Percentiles rank a stretch among this genome's conserved stretches.
phyloP scores from a whole-genome alignment of 2,329 filamentous ascomycete genomes.

The Cyphellophora europaea region DNA sequence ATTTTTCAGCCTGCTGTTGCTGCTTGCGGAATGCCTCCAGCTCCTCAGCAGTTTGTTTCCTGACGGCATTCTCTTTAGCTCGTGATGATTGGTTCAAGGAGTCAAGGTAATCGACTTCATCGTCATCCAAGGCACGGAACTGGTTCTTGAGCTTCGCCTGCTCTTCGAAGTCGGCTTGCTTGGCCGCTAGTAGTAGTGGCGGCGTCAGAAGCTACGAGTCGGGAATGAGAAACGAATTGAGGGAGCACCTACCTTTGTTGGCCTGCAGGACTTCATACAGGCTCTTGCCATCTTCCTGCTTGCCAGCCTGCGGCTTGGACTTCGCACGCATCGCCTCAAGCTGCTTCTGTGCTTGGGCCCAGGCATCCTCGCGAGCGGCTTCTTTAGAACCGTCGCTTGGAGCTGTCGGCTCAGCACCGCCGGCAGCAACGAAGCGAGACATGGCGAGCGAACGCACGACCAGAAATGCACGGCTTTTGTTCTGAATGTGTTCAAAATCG shows the following conservation, averaged over 20 bases:
- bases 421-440: slow-evolving; percentile 37
- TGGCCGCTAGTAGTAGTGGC: slow-evolving; percentile 32
- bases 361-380: slow-evolving; percentile 32
- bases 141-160: slow-evolving; percentile 41
- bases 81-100: slow-evolving; percentile 48
- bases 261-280: slow-evolving; percentile 39
- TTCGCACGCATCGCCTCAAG: slow-evolving; percentile 19
- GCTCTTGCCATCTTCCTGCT: slow-evolving; percentile 35
- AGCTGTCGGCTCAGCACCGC: slow-evolving; percentile 29
- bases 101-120: slow-evolving; percentile 44
- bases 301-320: slow-evolving; percentile 14
- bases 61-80: slow-evolving; percentile 46
- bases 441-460: too few species aligned
- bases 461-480: too few species aligned
- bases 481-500: too few species aligned
- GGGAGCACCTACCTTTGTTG: slow-evolving; percentile 39
- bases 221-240: not conserved
- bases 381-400: slow-evolving; percentile 31
- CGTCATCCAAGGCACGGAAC: slow-evolving; percentile 41
- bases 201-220: slow-evolving; percentile 4
- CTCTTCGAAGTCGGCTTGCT: slow-evolving; percentile 44
- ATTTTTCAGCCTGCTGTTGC: slow-evolving; percentile 49
- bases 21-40: slow-evolving; percentile 50
- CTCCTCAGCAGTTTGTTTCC: slow-evolving; percentile 49
- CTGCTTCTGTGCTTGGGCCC: slow-evolving; percentile 30